A percentile compares a stretch with the other conserved stretches of the same genome.
phyloP scores from a whole-genome alignment of 1,284 basidiomycete genomes.

The Mrakiaceae sp. region DNA sequence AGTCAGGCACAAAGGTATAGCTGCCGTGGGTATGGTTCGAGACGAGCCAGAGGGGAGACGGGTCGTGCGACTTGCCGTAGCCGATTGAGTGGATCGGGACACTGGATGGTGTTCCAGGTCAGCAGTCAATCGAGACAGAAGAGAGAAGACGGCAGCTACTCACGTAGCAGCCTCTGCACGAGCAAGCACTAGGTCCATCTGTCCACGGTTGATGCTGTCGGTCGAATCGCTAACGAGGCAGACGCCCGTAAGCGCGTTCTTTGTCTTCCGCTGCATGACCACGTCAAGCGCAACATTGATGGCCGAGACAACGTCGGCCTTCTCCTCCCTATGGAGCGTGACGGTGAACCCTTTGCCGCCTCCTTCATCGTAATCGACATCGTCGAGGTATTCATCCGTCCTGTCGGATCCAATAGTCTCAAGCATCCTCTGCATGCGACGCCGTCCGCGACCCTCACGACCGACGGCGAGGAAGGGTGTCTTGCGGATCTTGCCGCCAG shows the following conservation, averaged over 20 bases:
- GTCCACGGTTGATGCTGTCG: slow-evolving; percentile 83
- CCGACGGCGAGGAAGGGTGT: slow-evolving; percentile 76
- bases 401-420: slow-evolving; percentile 45
- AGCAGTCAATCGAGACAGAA: not conserved
- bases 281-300: slow-evolving; percentile 89
- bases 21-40: slow-evolving; percentile 93
- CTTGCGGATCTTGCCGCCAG: slow-evolving; percentile 62
- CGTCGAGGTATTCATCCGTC: slow-evolving; percentile 33
- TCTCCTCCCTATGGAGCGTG: slow-evolving; percentile 68
- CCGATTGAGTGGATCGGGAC: slow-evolving; percentile 94
- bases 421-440: slow-evolving; percentile 62
- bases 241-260: slow-evolving; percentile 82
- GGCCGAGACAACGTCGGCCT: slow-evolving; percentile 89
- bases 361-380: slow-evolving; percentile 19
- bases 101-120: slow-evolving; percentile 20
- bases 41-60: slow-evolving; percentile 95
- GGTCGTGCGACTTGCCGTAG: slow-evolving; percentile 91
- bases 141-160: slow-evolving; percentile 16
- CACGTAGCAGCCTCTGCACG: slow-evolving; percentile 84
- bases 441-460: slow-evolving; percentile 49
- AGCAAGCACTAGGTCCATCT: slow-evolving; percentile 94
- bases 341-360: slow-evolving; percentile 60
- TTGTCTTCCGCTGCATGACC: slow-evolving; percentile 79
- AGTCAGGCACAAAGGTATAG: slow-evolving; percentile 95
- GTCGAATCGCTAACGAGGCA: slow-evolving; percentile 82